Conservation (phyloP, 2,329 filamentous ascomycete genomes). For the Hypoxylon sp. region DNA sequence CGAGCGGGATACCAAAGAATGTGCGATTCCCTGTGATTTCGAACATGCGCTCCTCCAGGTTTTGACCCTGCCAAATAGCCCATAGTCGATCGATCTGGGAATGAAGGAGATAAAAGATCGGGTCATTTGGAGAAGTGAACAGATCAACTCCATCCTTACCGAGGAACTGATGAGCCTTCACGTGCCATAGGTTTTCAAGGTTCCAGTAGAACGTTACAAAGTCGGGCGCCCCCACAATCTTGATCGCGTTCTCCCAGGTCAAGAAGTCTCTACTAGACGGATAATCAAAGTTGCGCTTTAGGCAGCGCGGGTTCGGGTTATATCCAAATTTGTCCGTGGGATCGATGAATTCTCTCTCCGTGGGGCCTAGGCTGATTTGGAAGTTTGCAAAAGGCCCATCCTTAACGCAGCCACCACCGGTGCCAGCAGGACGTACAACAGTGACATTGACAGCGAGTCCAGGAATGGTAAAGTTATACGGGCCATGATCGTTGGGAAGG, state of each 20-base stretch:
- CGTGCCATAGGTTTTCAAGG: slow-evolving; percentile 32
- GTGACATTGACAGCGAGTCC: slow-evolving; percentile 28
- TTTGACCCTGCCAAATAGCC: slow-evolving; percentile 42
- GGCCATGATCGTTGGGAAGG: slow-evolving; percentile 21
- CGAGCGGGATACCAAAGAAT: slow-evolving; percentile 37
- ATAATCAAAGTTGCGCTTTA: slow-evolving; percentile 32
- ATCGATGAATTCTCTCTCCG: slow-evolving; percentile 27
- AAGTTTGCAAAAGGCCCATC: slow-evolving; percentile 36
- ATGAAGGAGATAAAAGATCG: slow-evolving; percentile 40
- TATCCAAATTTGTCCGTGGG: slow-evolving; percentile 33
- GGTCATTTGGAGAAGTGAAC: slow-evolving; percentile 41
- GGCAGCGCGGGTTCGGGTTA: slow-evolving; percentile 35
- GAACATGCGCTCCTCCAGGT: slow-evolving; percentile 28
- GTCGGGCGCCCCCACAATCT: slow-evolving; percentile 22
- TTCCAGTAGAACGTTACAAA: slow-evolving; percentile 19
- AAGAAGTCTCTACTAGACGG: slow-evolving; percentile 21
- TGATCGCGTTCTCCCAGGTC: slow-evolving; percentile 37
- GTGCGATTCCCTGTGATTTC: slow-evolving; percentile 37
- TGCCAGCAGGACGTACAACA: slow-evolving; percentile 23
- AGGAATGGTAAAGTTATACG: slow-evolving; percentile 23
- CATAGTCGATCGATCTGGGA: slow-evolving; percentile 40
- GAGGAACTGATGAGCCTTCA: slow-evolving; percentile 36
- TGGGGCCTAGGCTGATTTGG: slow-evolving; percentile 35
- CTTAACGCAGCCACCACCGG: slow-evolving; percentile 38
- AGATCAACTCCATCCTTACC: slow-evolving; percentile 36